Conservation (phyloP, 768 basidiomycete genomes). For the Auriculariales sp. region DNA sequence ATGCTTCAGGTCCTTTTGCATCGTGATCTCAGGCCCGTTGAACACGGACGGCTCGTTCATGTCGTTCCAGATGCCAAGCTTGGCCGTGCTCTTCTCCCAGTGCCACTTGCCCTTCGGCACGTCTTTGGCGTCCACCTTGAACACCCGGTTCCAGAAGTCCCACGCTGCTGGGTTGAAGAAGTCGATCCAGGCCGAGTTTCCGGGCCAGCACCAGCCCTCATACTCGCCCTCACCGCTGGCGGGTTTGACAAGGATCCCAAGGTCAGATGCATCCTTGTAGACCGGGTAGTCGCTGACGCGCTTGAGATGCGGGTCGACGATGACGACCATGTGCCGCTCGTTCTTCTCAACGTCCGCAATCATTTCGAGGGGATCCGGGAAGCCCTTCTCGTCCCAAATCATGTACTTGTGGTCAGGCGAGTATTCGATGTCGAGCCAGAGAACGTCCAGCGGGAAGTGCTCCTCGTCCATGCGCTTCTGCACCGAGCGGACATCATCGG, state of each 20-base stretch:
- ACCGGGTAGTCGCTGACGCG: conserved; percentile 64
- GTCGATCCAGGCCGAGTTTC: conserved; percentile 92
- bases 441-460: conserved; percentile 88
- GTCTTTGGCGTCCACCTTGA: conserved; percentile 36
- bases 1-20: conserved; percentile 66
- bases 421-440: conserved; percentile 98
- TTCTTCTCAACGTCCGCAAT: conserved; percentile 58
- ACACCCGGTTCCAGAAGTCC: conserved; percentile 83
- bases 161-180: conserved; percentile 86
- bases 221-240: conserved; percentile 65
- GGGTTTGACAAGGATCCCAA: conserved; percentile 70
- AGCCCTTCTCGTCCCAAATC: conserved; percentile 84
- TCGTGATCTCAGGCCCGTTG: conserved; percentile 91
- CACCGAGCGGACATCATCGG: conserved; percentile 73
- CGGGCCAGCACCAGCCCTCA: conserved; percentile 99
- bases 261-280: conserved; percentile 71
- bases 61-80: conserved; percentile 94
- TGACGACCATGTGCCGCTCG: conserved; percentile 83
- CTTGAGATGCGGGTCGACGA: conserved; percentile 93
- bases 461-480: conserved; percentile 84
- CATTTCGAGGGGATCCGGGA: conserved; percentile 94
- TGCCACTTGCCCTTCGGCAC: conserved; percentile 40
- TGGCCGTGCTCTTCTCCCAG: conserved; percentile 69
- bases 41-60: conserved; percentile 99
- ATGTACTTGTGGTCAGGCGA: conserved; percentile 91